phyloP scores from a whole-genome alignment of 1,284 basidiomycete genomes.

The Rhodofomes roseus region DNA sequence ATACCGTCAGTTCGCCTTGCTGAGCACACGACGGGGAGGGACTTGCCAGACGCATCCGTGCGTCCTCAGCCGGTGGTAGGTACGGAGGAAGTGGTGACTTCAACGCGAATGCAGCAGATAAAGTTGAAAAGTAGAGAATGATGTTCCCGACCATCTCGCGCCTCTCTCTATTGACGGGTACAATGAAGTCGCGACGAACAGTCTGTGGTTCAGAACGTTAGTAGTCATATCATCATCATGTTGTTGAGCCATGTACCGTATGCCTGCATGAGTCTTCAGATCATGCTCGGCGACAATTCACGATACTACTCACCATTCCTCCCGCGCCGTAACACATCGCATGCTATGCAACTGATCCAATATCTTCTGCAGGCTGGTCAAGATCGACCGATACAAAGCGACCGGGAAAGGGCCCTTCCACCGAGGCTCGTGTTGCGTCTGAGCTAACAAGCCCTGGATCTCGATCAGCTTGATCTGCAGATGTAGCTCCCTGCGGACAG shows the following conservation, averaged over 20 bases:
- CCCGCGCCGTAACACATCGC: constrained; percentile 90
- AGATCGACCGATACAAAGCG: constrained; percentile 76
- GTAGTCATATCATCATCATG: neutral
- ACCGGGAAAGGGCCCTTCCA: constrained; percentile 92
- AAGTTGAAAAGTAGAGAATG: constrained; percentile 86
- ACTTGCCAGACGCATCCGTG: constrained; percentile 73
- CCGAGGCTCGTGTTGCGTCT: constrained; percentile 91
- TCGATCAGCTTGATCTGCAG: constrained; percentile 88
- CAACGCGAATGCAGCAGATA: constrained; percentile 83
- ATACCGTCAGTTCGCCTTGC: neutral
- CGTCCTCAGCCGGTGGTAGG: constrained; percentile 86
- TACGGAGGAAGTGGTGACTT: constrained; percentile 94
- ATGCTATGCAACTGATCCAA: constrained; percentile 90
- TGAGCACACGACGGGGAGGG: neutral
- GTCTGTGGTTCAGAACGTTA: constrained; percentile 37
- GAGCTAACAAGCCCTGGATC: constrained; percentile 76
- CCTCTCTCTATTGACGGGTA: constrained; percentile 83
- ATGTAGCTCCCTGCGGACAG: constrained; percentile 77
- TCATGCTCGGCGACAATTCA: constrained; percentile 7
- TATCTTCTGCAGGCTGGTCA: constrained; percentile 86
- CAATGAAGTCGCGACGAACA: constrained; percentile 82
- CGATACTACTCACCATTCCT: constrained; percentile 75
- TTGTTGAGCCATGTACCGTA: constrained; percentile 39
- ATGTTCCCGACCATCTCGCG: constrained; percentile 94
- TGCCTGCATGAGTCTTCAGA: constrained; percentile 42